Base-by-base conservation (phyloP, 805 yeast species). In the Metschnikowia lochheadii region DNA sequence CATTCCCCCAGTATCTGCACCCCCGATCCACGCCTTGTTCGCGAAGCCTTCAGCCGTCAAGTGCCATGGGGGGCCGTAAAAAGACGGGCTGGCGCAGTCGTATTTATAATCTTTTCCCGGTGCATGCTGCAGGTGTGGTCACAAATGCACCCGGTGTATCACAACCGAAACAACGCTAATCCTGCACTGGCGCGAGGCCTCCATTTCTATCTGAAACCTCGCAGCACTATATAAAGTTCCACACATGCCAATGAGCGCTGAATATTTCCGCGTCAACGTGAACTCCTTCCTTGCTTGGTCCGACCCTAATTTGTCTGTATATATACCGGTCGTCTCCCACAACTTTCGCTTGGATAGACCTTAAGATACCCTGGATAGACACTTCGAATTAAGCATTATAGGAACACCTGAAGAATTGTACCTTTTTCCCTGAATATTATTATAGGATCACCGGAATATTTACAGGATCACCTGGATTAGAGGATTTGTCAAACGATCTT, bases 131-230 rank as follows among this genome's bases (percentile, higher is more conserved):
- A 20, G 45, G 38, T 14, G 38, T 10, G 26, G 31, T 17, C 38
- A 42, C 45, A 42, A 42, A 42, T 10, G 45, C 45, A 20, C 21
- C 41, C 45, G 38, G 15, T 32, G 46, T 44, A 18, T 43, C 46
- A 44, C 10, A 15, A 11, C 40, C 35, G 40, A 34, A 44, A 35
- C 46, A 21, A 35, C 42, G 23, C 18, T 15, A 10, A 14, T 29
- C 40, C 41, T 44, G 40, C 41, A 37, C 21, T 26, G 20, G 42
- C 41, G 29, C 41, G 41, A 23, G 26, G 29, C 18, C 20, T 2
- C 37, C 48, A 44, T 44, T 44, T 34, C 42, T 44, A 29, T 37
- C 35, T 44, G 48, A 44, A 44, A 44, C 48, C 39, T 33, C 45
- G 17, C 38, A 20, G 26, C 45, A 31, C 38, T 42, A 42, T 42